Base-by-base conservation (phyloP, 1,284 basidiomycete species). In the Fomitopsis pinicola region DNA sequence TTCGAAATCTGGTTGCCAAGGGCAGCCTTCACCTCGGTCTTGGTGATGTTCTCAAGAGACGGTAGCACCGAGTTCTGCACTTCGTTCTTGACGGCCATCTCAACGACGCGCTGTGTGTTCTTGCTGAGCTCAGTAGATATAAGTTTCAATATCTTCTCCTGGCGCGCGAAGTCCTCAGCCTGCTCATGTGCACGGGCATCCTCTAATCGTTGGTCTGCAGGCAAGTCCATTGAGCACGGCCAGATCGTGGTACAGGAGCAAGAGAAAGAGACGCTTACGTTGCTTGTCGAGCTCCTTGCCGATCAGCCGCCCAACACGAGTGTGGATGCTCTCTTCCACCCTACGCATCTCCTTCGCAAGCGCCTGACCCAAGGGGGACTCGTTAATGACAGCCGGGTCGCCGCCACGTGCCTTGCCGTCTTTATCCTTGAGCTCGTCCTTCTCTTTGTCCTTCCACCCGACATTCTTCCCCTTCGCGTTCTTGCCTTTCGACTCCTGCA, bases 251-350 rank as follows among this genome's bases (percentile, higher is more conserved):
- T 33, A 50, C 48, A 22, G 15, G n/a, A 22, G 28, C 19, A 33
- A 50, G 28, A 50, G 12, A 15, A 22, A 15, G 14, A 50, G 28
- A 50, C 15, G 72, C 80, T 73, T 67, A 92, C 92, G 86, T 74
- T 94, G 91, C 75, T 89, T 92, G 69, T 94, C 91, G 78, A 94
- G 85, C 74, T 93, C 91, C 76, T 92, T 92, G 42, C 84, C 82
- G 66, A 94, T 85, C 59, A 92, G 75, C 50, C 88, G 82, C 19
- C 85, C 87, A 61, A 94, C 85, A 54, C 87, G 85, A 48, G 73
- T 85, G 66, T 91, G 87, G 58, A 94, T 75, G 65, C 76, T 92
- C 68, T 92, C 92, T 72, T 93, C 92, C 44, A 88, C 85, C 78
- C 88, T 89, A 71, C 82, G 86, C 67, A 93, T 90, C 74, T 93